Evolutionary conservation across 306 rosid genomes (phyloP).

Genomic region (Begonia fuchsioides): DNA sequence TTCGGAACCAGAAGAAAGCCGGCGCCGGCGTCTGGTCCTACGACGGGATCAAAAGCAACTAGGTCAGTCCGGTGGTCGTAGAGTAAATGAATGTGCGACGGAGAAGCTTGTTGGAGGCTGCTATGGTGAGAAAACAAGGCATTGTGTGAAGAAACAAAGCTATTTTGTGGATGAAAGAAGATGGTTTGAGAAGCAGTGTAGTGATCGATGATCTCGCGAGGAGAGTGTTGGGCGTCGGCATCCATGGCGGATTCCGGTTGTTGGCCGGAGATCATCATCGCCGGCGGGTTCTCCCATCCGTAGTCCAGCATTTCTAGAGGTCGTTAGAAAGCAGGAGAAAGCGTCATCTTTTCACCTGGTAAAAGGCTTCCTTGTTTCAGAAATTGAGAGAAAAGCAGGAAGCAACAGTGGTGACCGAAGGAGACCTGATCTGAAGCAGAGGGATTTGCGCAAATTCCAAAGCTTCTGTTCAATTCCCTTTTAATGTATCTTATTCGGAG

Average conservation of each 20-base stretch:
- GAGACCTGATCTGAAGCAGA: not conserved
- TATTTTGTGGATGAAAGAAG: constrained; percentile 20
- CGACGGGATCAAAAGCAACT: constrained; percentile 36
- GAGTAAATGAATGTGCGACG: constrained; percentile 16
- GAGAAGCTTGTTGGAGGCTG: constrained; percentile 11
- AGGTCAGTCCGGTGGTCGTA: constrained; percentile 57
- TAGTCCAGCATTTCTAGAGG: constrained; percentile 60
- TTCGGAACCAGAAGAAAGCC: constrained; percentile 53
- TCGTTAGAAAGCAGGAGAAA: too few species aligned
- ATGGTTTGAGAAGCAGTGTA: constrained; percentile 29
- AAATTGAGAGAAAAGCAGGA: not conserved
- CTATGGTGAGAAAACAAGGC: constrained; percentile 21
- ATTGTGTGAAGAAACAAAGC: constrained; percentile 10
- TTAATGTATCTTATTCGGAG: not conserved
- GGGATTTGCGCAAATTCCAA: not conserved
- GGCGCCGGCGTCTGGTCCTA: constrained; percentile 11
- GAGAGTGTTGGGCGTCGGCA: constrained; percentile 52
- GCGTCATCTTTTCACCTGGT: not conserved
- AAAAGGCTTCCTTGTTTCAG: not conserved
- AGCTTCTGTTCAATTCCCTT: not conserved
- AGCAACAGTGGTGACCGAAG: not conserved
- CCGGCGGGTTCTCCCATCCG: constrained; percentile 76
- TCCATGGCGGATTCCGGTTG: constrained; percentile 14
- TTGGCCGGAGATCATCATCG: constrained; percentile 51
- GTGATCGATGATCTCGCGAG: constrained; percentile 46